Conservation (phyloP, 1,284 basidiomycete genomes). For the Inonotus hispidus region DNA sequence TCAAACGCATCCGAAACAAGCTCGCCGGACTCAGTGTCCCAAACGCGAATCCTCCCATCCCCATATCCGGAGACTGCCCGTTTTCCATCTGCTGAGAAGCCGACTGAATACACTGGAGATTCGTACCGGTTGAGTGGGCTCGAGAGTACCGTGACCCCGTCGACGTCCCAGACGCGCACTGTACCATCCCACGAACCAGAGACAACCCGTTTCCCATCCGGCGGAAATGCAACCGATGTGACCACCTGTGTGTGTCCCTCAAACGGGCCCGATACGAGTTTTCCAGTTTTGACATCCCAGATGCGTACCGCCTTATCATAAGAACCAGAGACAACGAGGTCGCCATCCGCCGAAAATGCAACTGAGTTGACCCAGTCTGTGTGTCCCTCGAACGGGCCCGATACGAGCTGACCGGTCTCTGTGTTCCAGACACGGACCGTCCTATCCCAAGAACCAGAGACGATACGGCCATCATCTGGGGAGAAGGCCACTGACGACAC, state of each 20-base stretch:
- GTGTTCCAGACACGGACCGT: background rate
- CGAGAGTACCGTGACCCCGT: background rate
- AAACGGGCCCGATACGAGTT: background rate
- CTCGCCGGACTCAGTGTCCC: no score
- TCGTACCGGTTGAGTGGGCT: background rate
- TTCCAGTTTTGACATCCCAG: background rate
- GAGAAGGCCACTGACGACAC: constrained; percentile 8
- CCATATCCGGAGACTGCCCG: no score
- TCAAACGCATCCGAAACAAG: no score
- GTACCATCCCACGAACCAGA: background rate
- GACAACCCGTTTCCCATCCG: background rate
- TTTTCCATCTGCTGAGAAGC: constrained; percentile 4
- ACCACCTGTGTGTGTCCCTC: constrained; percentile 66
- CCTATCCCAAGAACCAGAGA: background rate
- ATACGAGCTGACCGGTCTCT: no score
- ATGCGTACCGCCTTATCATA: constrained; percentile 34
- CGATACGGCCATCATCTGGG: background rate
- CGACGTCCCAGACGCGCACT: no score
- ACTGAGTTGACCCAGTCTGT: no score
- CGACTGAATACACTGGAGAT: background rate
- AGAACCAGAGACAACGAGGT: constrained; percentile 47
- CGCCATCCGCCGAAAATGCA: no score
- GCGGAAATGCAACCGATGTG: background rate
- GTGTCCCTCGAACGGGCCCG: no score
- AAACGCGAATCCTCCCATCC: no score